These are phyloP conservation scores for Ganoderma lucidum DNA, from an alignment of 1,284 basidiomycete genomes.

Conservation along the genomic window DNA sequence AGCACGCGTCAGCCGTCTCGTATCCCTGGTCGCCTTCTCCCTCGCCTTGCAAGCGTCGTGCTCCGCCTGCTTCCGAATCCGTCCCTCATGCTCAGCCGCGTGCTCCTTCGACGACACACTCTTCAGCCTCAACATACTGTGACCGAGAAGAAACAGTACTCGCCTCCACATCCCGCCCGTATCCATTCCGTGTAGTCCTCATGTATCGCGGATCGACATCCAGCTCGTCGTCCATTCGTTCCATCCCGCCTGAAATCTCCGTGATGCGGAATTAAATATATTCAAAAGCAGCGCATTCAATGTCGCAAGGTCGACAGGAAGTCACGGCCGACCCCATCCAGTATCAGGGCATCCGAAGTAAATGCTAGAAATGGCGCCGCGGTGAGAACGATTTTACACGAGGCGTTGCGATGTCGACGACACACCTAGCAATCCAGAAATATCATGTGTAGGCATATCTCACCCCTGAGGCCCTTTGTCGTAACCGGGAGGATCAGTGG, in stretches of 20 bases:
- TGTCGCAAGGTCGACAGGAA: not conserved
- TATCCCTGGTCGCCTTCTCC: constrained; percentile 63
- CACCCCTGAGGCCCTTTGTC: not conserved
- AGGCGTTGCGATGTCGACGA: not conserved
- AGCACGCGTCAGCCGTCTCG: constrained; percentile 55
- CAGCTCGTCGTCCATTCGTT: too few relatives aligned
- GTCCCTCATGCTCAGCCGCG: constrained; percentile 69
- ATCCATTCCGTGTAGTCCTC: constrained; percentile 44
- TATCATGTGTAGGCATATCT: not conserved
- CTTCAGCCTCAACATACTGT: too few relatives aligned
- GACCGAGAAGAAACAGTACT: constrained; percentile 35
- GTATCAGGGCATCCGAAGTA: not conserved
- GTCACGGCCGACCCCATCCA: not conserved
- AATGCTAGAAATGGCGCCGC: not conserved
- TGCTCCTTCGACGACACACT: constrained; percentile 55
- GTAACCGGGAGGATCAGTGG: not conserved
- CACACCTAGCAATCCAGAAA: not conserved
- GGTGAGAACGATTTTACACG: not conserved
- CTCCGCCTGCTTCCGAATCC: constrained; percentile 60
- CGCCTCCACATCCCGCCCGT: constrained; percentile 79
- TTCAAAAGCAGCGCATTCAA: too few relatives aligned
- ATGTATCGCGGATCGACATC: too few relatives aligned
- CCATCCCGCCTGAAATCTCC: not conserved
- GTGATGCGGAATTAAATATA: not conserved
- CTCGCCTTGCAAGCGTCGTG: constrained; percentile 57